These are phyloP conservation scores for Tricholoma sp. DNA, from an alignment of 768 basidiomycete species.

Conservation along the genomic window DNA sequence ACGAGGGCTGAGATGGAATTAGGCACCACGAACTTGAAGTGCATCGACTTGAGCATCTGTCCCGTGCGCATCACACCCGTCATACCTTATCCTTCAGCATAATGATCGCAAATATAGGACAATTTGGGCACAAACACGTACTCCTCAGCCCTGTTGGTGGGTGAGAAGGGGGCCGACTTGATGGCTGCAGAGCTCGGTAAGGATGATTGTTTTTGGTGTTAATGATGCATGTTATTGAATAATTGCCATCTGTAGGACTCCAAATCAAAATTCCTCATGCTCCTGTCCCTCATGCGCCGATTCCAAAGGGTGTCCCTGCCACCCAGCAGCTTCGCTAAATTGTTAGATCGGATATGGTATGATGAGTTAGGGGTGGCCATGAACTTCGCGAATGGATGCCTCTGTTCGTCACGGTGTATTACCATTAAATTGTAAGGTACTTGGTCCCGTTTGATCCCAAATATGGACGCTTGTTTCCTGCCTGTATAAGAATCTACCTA, in stretches of 20 bases:
- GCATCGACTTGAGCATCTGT: slow-evolving; percentile 66
- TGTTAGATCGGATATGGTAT: background rate
- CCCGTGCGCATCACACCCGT: slow-evolving; percentile 37
- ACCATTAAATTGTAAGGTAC: too few relatives aligned
- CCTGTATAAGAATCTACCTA: too few relatives aligned
- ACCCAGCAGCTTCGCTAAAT: slow-evolving; percentile 43
- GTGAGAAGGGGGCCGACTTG: slow-evolving; percentile 63
- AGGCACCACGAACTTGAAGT: slow-evolving; percentile 63
- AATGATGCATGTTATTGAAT: background rate
- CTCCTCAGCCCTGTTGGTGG: slow-evolving; percentile 63
- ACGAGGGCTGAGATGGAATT: background rate
- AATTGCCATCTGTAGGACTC: slow-evolving; percentile 35
- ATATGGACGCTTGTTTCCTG: too few relatives aligned
- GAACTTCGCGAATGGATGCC: background rate
- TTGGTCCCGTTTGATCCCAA: too few relatives aligned
- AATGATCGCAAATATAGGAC: slow-evolving; percentile 34
- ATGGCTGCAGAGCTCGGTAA: slow-evolving; percentile 60
- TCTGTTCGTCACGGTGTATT: too few relatives aligned
- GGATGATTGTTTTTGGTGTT: slow-evolving; percentile 7
- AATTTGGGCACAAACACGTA: slow-evolving; percentile 73
- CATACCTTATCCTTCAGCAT: background rate
- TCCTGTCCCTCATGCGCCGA: slow-evolving; percentile 63
- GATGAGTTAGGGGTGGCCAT: background rate
- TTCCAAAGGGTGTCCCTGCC: slow-evolving; percentile 45
- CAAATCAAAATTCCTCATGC: slow-evolving; percentile 61